A percentile compares a stretch with the other conserved stretches of the same genome.
phyloP scores from a whole-genome alignment of 108 stramenopile species.

The Schizochytrium sp. region DNA sequence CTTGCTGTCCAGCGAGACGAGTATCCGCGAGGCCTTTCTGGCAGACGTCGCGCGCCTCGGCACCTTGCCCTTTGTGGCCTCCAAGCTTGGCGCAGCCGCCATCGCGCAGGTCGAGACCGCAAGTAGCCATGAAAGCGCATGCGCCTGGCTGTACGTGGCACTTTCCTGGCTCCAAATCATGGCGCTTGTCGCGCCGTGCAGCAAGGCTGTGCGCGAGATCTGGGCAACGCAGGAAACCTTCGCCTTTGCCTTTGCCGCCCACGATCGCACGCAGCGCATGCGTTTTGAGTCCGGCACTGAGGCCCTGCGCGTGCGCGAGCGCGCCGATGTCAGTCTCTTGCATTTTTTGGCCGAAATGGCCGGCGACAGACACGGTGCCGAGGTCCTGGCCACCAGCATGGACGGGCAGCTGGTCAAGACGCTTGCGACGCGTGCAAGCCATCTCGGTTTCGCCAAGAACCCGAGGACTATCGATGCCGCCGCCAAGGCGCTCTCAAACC shows the following conservation, averaged over 20 bases:
- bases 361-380: neutral
- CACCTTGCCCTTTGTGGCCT: neutral
- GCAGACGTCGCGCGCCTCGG: neutral
- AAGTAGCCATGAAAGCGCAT: neutral
- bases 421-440: neutral
- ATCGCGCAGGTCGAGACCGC: neutral
- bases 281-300: neutral
- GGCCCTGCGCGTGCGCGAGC: neutral
- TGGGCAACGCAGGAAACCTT: neutral
- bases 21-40: neutral
- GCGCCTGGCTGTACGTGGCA: neutral
- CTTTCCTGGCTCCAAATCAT: neutral
- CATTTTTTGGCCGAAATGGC: neutral
- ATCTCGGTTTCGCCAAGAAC: neutral
- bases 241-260: neutral
- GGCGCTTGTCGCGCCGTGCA: neutral
- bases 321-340: neutral
- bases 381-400: neutral
- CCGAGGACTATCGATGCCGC: neutral
- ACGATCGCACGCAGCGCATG: neutral
- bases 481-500: neutral
- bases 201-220: neutral
- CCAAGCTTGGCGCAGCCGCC: neutral
- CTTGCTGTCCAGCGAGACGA: neutral
- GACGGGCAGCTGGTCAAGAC: neutral